These are phyloP conservation scores for Lasiodiplodia citricola DNA, from an alignment of 2,329 filamentous ascomycete genomes.

Conservation along the genomic window DNA sequence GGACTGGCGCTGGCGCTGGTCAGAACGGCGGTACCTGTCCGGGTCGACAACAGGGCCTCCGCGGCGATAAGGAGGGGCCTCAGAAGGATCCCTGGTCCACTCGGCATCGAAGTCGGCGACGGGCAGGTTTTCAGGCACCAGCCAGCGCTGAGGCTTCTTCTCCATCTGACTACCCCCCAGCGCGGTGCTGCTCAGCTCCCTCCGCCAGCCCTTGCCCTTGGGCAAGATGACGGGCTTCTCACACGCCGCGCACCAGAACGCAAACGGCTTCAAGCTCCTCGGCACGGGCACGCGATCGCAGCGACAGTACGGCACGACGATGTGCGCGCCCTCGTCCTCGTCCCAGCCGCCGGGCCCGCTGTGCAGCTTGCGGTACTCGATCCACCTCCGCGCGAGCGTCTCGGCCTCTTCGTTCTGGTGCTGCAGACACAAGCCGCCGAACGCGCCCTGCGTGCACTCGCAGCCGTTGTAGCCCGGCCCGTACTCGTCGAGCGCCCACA, in stretches of 20 bases:
- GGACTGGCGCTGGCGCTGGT: background rate
- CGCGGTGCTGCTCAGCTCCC: no score
- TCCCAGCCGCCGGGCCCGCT: background rate
- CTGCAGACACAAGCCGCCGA: background rate
- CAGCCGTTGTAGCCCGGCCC: background rate
- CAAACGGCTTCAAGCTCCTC: background rate
- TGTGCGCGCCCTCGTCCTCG: background rate
- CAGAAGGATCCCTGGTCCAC: background rate
- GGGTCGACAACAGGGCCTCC: background rate
- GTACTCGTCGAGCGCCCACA: background rate
- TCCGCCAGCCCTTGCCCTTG: background rate
- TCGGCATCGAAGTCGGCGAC: background rate
- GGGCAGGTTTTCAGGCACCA: background rate
- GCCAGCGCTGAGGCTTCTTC: background rate
- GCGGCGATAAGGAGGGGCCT: background rate
- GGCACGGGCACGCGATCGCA: background rate
- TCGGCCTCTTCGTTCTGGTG: background rate
- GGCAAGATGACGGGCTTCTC: background rate
- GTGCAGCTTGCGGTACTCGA: background rate
- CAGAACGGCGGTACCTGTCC: background rate
- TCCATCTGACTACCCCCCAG: no score
- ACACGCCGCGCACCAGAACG: slow-evolving; percentile 12
- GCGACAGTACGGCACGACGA: background rate
- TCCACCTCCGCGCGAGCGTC: background rate
- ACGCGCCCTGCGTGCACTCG: background rate